Base-by-base conservation (phyloP, 306 rosid genomes). In the Cicer yamashitae region DNA sequence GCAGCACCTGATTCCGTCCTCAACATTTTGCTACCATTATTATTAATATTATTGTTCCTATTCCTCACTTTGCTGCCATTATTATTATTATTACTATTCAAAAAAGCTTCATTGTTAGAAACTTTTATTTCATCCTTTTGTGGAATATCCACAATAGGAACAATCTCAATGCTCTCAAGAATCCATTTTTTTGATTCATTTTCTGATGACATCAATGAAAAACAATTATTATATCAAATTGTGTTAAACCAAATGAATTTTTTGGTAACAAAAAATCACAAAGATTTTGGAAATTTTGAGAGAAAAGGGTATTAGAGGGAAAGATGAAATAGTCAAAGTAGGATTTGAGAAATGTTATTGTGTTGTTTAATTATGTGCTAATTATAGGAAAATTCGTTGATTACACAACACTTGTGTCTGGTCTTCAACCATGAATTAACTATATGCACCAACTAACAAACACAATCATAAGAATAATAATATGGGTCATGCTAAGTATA, bases 131-230 rank as follows among this genome's bases (percentile, higher is more conserved):
- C 43, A 8, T 40, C 50, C 6, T 11, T 51, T 13, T 34, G 17
- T 0, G 87, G 68, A 25, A 50, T 71, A 5, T 90, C 96, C 74
- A 5, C 77, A 77, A 57, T 15, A 17, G 76, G 88, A 83, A 86
- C 91, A 78, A 89, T 77, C 61, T 86, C 87, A 59, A 89, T 73
- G 75, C 74, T 77, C 75, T 91, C 89, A 61, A 93, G 93, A 70
- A 73, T 54, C 89, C 90, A 82, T 58, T 65, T 39, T 22, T 83
- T 18, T 56, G 96, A 44, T 18, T 86, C 88, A 46, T 81, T 66
- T 38, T 77, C 85, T 48, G 87, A 39, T 53, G 82, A 82, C 89
- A 85, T 85, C 69, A 78, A 59, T 70, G n/a, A 38, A 52, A 63
- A n/a, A 13, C 20, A 22, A 22, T 22, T 22, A 37, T 61, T 75